Base-by-base conservation (phyloP, 331 rosid genomes). In the Malus hybrid region DNA sequence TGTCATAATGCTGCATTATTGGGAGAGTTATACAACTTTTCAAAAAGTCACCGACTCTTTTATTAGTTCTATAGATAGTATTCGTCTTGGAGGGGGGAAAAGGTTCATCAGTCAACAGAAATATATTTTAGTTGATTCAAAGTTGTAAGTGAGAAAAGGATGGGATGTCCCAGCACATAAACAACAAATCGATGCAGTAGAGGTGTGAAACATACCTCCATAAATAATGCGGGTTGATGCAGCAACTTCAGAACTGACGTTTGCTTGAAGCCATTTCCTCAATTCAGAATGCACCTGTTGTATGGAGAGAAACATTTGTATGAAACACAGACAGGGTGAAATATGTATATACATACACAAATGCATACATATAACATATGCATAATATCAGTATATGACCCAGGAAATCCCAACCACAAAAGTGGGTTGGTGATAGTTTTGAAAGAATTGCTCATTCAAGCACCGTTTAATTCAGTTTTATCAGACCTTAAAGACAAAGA, bases 261-360 rank as follows among this genome's bases (percentile, higher is more conserved):
- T 84, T 7, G 68, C 64, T 6, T 78, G 79, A 63, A 84, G 79
- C 88, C 88, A 84, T 78, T 81, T 81, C 83, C 88, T 84, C 76
- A 84, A 68, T 55, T 78, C 88, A 53, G 16, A 29, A 61, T 84
- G 88, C n/a, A 84, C 88, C 88, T 84, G 36, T 73, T 9, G 56
- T 7, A 50, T 7, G 24, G 70, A 36, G 19, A 69, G 24, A 24
- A 52, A 74, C 24, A 2, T 53, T 39, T 1, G 30, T 36, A 10
- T 22, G 56, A 80, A 48, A 58, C 36, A 56, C 26, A 14, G 14
- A 63, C 39, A 77, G 29, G 18, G 46, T 52, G 4, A 2, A 66
- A 63, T 36, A 67, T n/a, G 36, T 60, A 22, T n/a, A 57, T 9
- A 57, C n/a, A 14, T 39, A 24, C 19, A 44, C 28, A 13, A 9